These are phyloP conservation scores for Lactarius akahatsu DNA, from an alignment of 768 basidiomycete species.

Conservation along the genomic window DNA sequence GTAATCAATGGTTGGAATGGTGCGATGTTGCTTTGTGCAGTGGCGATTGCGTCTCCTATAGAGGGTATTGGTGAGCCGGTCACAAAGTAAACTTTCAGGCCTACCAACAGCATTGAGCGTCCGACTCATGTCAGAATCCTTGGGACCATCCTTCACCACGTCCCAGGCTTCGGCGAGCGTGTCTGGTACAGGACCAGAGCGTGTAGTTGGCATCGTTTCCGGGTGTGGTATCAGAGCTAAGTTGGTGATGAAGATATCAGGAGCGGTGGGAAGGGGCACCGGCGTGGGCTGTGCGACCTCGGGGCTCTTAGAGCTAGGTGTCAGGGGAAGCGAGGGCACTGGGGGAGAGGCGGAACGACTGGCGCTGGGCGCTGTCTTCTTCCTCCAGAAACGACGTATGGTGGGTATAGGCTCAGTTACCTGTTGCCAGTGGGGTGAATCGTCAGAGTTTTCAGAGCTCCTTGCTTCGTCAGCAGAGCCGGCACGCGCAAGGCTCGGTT, in stretches of 20 bases:
- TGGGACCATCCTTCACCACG: conserved; percentile 4
- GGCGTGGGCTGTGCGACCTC: not conserved
- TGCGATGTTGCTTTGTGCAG: not conserved
- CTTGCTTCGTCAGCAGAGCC: not conserved
- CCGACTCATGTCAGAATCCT: not conserved
- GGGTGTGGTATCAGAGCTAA: not conserved
- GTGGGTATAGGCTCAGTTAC: not conserved
- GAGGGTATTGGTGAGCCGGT: not conserved
- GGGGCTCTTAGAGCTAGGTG: not conserved
- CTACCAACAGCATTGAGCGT: not conserved
- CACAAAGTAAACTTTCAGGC: not conserved
- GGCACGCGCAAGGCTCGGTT: not conserved
- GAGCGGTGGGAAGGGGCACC: not conserved
- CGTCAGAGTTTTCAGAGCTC: not conserved
- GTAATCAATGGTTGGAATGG: conserved; percentile 7
- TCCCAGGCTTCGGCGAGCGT: conserved; percentile 6
- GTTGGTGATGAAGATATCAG: not conserved
- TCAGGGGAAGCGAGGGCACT: not conserved
- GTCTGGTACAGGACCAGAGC: not conserved
- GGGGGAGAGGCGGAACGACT: not conserved
- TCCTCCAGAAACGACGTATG: conserved; percentile 1
- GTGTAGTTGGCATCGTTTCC: not conserved
- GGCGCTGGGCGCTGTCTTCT: not conserved
- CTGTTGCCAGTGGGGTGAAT: not conserved
- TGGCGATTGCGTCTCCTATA: not conserved